Evolutionary conservation across 2,329 filamentous ascomycete genomes (phyloP).

Genomic region (Colletotrichum viniferum): DNA sequence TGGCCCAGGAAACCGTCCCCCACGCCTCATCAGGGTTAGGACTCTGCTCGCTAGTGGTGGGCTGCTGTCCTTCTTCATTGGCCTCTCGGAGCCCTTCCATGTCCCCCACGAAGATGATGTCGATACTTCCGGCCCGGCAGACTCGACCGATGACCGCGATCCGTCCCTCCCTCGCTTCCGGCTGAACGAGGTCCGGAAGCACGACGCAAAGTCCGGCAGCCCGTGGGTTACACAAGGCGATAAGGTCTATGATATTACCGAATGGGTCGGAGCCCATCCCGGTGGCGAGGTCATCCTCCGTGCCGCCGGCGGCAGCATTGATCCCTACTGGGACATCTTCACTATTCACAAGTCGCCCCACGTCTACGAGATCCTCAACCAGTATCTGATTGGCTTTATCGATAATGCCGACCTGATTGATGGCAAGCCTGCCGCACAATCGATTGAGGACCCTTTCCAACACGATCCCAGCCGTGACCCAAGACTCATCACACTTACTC

Average conservation of each 20-base stretch:
- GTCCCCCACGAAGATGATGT: conserved; percentile 2
- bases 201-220: conserved; percentile 53
- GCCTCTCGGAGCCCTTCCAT: conserved; percentile 19
- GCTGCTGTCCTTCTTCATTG: conserved; percentile 19
- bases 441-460: conserved; percentile 65
- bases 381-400: conserved; percentile 67
- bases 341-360: conserved; percentile 70
- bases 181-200: conserved; percentile 55
- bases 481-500: conserved; percentile 54
- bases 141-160: conserved; percentile 34
- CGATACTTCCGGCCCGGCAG: neutral
- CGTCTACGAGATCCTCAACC: conserved; percentile 67
- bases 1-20: neutral
- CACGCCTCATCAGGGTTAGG: conserved; percentile 1
- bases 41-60: conserved; percentile 22
- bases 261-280: conserved; percentile 69
- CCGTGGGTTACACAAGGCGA: conserved; percentile 70
- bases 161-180: conserved; percentile 52
- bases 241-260: conserved; percentile 73
- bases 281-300: conserved; percentile 72
- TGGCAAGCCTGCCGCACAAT: conserved; percentile 55
- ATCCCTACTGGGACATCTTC: conserved; percentile 75
- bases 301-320: conserved; percentile 67
- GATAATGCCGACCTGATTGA: conserved; percentile 63
- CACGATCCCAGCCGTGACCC: conserved; percentile 57